Evolutionary conservation across 352 stramenopile genomes (phyloP), one percentile per base, ranked within the genome.

Genomic region (Paralagenidium karlingii): DNA sequence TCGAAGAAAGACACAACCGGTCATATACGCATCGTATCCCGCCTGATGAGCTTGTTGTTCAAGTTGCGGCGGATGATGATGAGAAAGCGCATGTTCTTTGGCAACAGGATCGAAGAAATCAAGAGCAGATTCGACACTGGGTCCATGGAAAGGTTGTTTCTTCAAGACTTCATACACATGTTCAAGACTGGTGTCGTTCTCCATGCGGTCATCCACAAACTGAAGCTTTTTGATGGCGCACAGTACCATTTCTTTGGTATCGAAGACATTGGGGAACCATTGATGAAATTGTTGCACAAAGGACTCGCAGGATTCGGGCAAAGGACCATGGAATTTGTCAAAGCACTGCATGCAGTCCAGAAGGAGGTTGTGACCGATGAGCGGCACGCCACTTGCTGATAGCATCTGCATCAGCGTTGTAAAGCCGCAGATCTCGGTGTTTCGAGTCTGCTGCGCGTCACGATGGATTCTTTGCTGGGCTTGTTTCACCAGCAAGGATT

Each of bases 291-390:
- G 45, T 16, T 57, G 55, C 33, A 81, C 46, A 44, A 88, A 88
- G 26, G 58, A 51, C 6, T 68, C 45, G 47, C 74, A 88, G 8
- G 55, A 50, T 3, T 34, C 26, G 1, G 74, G 74, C n/a, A 85
- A 41, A 3, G 68, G 68, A 5, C 52, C 51, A 39, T 83, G 63
- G 44, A 88, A 88, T 36, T 85, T 88, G 29, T 75, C 64, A 46
- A 67, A 83, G 59, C 68, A 82, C 30, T 88, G 71, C 56, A 88
- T 76, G 39, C 81, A 48, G 33, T 88, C 74, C n/a, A 88, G 55
- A 12, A 85, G 60, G 58, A 85, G 55, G 51, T 88, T 88, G 55
- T 88, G 74, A 0, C 74, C 74, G 24, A 88, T 51, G 16, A 88
- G 55, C 4, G 74, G 70, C 41, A 74, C 75, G 8, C 46, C 44